Base-by-base conservation (phyloP, 768 basidiomycete genomes). In the Phlebiopsis gigantea region DNA sequence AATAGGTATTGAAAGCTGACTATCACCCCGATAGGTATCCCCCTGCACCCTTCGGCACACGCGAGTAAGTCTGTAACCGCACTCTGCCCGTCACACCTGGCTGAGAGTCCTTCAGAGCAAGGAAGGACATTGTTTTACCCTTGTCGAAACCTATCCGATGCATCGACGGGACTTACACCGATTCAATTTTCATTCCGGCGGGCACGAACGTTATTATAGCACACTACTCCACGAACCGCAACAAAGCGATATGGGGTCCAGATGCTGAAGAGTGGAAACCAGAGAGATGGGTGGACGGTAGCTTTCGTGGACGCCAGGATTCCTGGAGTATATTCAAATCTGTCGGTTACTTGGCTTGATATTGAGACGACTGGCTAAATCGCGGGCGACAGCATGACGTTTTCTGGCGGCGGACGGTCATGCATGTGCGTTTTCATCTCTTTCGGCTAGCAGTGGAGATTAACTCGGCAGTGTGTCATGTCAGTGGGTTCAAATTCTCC, bases 191-290 rank as follows among this genome's bases (percentile, higher is more conserved):
- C 1, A 60, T 82, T 14, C 74, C 74, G 0, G 74, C 70, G 10
- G 66, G 69, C 50, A 79, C 79, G 1, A 62, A 65, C 15, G 49
- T 80, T 14, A 57, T 71, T 21, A 62, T 77, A 15, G 75, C 73
- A 1, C 69, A 79, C 30, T 41, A 73, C 10, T 65, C 64, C 24
- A 63, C 71, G 25, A 80, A 81, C 56, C 63, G 70, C 17, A 71
- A 75, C 60, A 71, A 69, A 14, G 67, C 67, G 0, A 61, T 79
- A 2, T 81, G 79, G 79, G 80, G 79, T 8, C 62, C 66, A 10
- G 79, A 82, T 57, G 72, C 75, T 1, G 55, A 63, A n/a, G 74
- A 79, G 54, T 80, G 78, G 77, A 79, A 77, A 59, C 79, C 79
- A 1, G 77, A 80, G 60, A 66, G 79, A 19, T 81, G 79, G 79